Evolutionary conservation across 129 eudicot species (phyloP).

Genomic region (Flaveria robusta): DNA sequence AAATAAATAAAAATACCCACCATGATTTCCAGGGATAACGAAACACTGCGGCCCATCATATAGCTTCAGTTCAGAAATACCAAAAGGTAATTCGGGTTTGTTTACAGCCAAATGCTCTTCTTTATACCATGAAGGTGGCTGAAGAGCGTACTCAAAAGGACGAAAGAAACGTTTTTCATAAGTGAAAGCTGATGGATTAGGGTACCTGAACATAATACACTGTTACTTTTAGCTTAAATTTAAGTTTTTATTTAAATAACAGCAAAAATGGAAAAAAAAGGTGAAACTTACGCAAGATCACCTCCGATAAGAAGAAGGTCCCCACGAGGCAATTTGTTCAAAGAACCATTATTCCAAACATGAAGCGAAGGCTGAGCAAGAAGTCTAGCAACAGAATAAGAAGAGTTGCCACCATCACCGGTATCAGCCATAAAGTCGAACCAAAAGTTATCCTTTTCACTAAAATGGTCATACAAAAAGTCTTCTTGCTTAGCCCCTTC

Average conservation of each 20-base stretch:
- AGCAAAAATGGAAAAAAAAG: not conserved
- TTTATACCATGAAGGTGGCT: constrained; percentile 88
- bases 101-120: constrained; percentile 86
- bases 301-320: constrained; percentile 95
- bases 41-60: constrained; percentile 97
- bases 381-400: constrained; percentile 79
- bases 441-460: constrained; percentile 86
- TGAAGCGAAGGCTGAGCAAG: constrained; percentile 85
- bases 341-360: constrained; percentile 37
- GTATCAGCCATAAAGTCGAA: constrained; percentile 99
- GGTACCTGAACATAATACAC: constrained; percentile 56
- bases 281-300: constrained; percentile 91
- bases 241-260: not conserved
- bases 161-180: constrained; percentile 88
- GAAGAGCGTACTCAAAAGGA: constrained; percentile 92
- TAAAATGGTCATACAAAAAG: constrained; percentile 79
- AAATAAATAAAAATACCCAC: not conserved
- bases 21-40: constrained; percentile 96
- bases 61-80: constrained; percentile 60
- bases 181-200: constrained; percentile 92
- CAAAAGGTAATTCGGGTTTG: constrained; percentile 90
- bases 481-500: constrained; percentile 64
- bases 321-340: constrained; percentile 68
- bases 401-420: constrained; percentile 96
- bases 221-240: not conserved